Conservation (phyloP, 2,329 filamentous ascomycete species). For the Emergomyces orientalis region DNA sequence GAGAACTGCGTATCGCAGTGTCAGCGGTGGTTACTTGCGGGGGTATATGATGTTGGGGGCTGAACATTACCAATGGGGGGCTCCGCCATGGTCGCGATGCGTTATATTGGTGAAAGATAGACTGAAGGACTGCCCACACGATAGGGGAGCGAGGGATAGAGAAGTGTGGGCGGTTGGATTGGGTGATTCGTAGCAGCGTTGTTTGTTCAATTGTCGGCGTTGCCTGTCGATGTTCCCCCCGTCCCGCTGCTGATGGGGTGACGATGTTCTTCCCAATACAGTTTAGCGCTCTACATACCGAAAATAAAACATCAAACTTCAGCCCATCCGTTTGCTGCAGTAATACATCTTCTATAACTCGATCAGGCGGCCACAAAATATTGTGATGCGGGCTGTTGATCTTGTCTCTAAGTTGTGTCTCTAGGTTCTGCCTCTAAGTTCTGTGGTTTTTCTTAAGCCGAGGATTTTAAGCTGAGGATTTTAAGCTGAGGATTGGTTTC, state of each 20-base stretch:
- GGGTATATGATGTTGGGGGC: constrained; percentile 19
- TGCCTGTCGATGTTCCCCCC: background rate
- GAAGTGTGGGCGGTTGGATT: constrained; percentile 1
- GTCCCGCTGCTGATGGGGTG: background rate
- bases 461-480: too few species aligned
- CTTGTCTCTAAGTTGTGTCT: too few species aligned
- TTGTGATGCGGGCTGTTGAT: background rate
- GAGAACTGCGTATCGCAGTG: constrained; percentile 58
- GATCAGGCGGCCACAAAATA: background rate
- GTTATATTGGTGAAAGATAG: background rate
- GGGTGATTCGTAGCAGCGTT: background rate
- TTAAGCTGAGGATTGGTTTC: too few species aligned
- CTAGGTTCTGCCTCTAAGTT: background rate
- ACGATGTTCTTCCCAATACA: constrained; percentile 1
- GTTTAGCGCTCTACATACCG: background rate
- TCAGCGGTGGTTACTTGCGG: constrained; percentile 22
- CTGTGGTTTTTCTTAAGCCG: too few species aligned
- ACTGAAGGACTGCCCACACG: background rate
- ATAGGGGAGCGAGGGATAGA: background rate
- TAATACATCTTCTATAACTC: background rate
- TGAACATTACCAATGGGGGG: constrained; percentile 41
- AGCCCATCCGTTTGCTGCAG: background rate
- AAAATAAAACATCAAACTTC: too few species aligned
- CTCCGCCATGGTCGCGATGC: constrained; percentile 34
- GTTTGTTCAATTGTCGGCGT: background rate